A percentile compares a stretch with the other conserved stretches of the same genome.
Evolutionary conservation across 108 stramenopile genomes (phyloP).

Genomic region (Cyclotella baltica): DNA sequence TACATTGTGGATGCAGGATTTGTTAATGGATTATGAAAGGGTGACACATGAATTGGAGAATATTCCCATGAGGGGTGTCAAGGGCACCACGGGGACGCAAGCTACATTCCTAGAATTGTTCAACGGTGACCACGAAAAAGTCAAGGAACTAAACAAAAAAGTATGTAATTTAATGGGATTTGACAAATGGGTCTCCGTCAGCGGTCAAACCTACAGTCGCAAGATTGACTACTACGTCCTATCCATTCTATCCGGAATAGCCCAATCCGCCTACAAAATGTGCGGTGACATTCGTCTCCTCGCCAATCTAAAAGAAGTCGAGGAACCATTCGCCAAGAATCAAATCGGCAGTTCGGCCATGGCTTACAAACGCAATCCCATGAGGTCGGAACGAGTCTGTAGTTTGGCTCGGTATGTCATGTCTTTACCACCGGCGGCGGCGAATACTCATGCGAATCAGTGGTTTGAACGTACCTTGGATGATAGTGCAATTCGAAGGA

Average conservation of each 20-base stretch:
- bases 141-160: slow-evolving; percentile 83
- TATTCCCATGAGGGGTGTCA: slow-evolving; percentile 97
- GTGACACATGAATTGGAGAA: slow-evolving; percentile 89
- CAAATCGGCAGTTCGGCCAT: slow-evolving; percentile 98
- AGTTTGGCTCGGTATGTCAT: slow-evolving; percentile 95
- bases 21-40: slow-evolving; percentile 90
- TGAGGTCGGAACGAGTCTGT: slow-evolving; percentile 96
- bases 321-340: slow-evolving; percentile 93
- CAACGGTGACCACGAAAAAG: slow-evolving; percentile 98
- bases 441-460: slow-evolving; percentile 95
- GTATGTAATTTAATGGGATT: slow-evolving; percentile 97
- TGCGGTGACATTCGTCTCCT: slow-evolving; percentile 97
- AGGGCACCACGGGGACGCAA: slow-evolving; percentile 99
- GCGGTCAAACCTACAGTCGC: slow-evolving; percentile 99
- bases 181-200: slow-evolving; percentile 86
- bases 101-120: slow-evolving; percentile 98
- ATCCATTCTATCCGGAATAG: slow-evolving; percentile 91
- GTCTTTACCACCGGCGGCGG: slow-evolving; percentile 89
- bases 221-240: slow-evolving; percentile 95
- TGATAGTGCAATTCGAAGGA: slow-evolving; percentile 97
- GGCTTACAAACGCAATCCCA: slow-evolving; percentile 97
- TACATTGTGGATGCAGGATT: slow-evolving; percentile 98
- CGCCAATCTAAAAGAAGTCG: slow-evolving; percentile 97
- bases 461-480: slow-evolving; percentile 99
- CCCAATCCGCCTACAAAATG: slow-evolving; percentile 98